Percentiles rank a stretch among this genome's conserved stretches.
Evolutionary conservation across 257 asterid species (phyloP).

Genomic region (Mitragyna speciosa): DNA sequence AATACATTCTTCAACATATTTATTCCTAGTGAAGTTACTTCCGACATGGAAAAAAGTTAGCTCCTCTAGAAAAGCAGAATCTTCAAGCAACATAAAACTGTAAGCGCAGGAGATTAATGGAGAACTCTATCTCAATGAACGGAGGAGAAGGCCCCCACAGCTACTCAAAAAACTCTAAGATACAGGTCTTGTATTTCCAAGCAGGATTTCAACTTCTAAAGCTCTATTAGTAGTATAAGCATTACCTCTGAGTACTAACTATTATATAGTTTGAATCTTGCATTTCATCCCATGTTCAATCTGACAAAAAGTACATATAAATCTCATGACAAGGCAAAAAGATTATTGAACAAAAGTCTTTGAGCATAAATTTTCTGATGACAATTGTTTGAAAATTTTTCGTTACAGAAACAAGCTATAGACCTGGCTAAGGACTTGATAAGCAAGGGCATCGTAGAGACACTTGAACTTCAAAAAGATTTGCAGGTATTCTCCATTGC

Average conservation of each 20-base stretch:
- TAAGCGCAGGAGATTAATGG: not conserved
- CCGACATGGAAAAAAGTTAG: too few species aligned
- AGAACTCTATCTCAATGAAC: not conserved
- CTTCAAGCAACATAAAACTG: not conserved
- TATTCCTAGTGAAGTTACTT: not conserved
- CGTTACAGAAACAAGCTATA: not conserved
- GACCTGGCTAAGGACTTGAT: conserved; percentile 1
- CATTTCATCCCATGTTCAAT: too few species aligned
- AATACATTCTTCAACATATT: not conserved
- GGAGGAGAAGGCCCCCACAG: conserved; percentile 11
- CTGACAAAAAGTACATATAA: too few species aligned
- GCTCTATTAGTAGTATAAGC: not conserved
- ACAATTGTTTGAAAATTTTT: not conserved
- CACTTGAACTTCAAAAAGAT: not conserved
- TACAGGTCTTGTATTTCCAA: not conserved
- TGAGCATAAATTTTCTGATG: not conserved
- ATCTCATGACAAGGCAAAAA: too few species aligned
- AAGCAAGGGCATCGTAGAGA: not conserved
- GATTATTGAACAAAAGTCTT: not conserved
- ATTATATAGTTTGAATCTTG: too few species aligned
- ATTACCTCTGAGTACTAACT: too few species aligned
- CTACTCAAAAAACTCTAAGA: conserved; percentile 9
- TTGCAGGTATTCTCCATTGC: conserved; percentile 25
- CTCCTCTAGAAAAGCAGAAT: not conserved
- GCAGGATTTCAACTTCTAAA: not conserved